Percentiles rank a stretch among this genome's conserved stretches.
These are phyloP conservation scores for Amanita phalloides DNA, from an alignment of 768 basidiomycete species.

Conservation along the genomic window DNA sequence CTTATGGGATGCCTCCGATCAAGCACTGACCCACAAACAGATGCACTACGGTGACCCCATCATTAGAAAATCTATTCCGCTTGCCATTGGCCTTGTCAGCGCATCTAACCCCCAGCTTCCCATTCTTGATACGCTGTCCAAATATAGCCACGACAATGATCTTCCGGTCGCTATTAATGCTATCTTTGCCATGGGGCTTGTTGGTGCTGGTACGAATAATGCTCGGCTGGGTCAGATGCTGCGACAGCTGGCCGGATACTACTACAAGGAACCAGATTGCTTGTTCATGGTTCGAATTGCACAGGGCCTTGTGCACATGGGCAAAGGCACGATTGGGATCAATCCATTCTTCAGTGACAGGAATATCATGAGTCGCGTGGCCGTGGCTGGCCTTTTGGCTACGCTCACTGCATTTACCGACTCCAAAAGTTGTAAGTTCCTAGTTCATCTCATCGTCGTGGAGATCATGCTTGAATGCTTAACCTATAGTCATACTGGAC, in stretches of 20 bases:
- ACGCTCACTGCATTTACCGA: conserved; percentile 90
- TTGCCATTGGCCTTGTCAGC: conserved; percentile 90
- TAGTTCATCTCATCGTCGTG: background rate
- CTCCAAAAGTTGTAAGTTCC: conserved; percentile 76
- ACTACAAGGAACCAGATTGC: conserved; percentile 94
- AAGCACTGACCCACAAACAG: conserved; percentile 31
- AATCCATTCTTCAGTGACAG: conserved; percentile 97
- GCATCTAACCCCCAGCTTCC: conserved; percentile 92
- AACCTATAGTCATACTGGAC: conserved; percentile 73
- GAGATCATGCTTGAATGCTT: background rate
- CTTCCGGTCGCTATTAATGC: conserved; percentile 94
- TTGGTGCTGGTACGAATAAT: conserved; percentile 98
- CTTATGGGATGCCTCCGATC: conserved; percentile 3
- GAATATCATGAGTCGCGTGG: conserved; percentile 78
- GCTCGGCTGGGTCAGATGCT: conserved; percentile 97
- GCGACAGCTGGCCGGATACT: conserved; percentile 93
- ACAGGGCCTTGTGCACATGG: conserved; percentile 97
- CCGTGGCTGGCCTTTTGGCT: conserved; percentile 82
- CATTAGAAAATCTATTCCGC: conserved; percentile 86
- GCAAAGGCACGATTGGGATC: conserved; percentile 94
- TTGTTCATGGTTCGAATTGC: conserved; percentile 94
- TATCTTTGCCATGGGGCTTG: conserved; percentile 97
- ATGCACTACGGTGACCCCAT: conserved; percentile 97
- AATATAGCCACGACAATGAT: conserved; percentile 98
- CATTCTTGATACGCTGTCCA: conserved; percentile 93